Base-by-base conservation (phyloP, 352 stramenopile species). In the Globisporangium echinulatum region DNA sequence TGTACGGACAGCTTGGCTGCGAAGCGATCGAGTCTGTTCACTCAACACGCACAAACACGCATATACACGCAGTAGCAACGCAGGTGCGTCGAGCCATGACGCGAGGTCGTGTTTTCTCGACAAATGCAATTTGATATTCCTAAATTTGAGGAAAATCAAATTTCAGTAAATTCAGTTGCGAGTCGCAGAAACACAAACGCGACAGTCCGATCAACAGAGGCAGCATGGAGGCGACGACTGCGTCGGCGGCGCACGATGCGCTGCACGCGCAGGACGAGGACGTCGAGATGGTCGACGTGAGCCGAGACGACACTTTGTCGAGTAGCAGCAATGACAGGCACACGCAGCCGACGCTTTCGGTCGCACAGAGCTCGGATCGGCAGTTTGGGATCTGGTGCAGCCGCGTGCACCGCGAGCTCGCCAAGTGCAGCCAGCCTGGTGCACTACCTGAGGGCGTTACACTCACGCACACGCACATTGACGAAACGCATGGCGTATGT, bases 381-480 rank as follows among this genome's bases (percentile, higher is more conserved):
- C 82, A 92, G 59, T 81, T 77, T 57, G 68, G 67, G 13, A 90
- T 92, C 58, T 92, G 83, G 83, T 72, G 69, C 52, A 92, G 65
- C 36, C 83, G 83, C 55, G 72, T 90, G 47, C 77, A 79, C 48
- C 79, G 75, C 46, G 83, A 92, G 67, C 68, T 88, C 17, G 77
- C 88, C n/a, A 91, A 91, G 54, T 91, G 83, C 60, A 63, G 54
- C 14, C 11, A 61, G 25, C 25, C 53, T 11, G 48, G 53, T 14
- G 54, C 53, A 33, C 51, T 84, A 46, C 81, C 77, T 9, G 25
- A 17, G 5, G 83, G 81, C n/a, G 69, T 77, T 13, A 73, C 72
- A 37, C 61, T 93, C 42, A 69, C 75, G 14, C 68, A 74, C 36
- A 62, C 71, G 17, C 62, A 67, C 37, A 56, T 93, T 4, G 82